A percentile compares a stretch with the other conserved stretches of the same genome.
phyloP scores from a whole-genome alignment of 129 eudicot species.

The Saposhnikovia divaricata region DNA sequence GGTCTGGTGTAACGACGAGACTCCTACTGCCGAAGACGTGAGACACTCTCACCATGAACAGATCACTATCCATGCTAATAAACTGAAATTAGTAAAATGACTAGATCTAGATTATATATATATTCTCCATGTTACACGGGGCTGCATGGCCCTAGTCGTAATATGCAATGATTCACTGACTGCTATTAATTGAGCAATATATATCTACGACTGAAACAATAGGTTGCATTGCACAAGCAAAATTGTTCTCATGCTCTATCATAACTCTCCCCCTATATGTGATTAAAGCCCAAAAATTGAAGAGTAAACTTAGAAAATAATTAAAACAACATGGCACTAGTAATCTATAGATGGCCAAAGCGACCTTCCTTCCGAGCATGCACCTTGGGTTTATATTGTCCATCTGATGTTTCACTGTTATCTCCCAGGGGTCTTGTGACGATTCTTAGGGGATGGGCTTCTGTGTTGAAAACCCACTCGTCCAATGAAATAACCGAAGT shows the following conservation, averaged over 20 bases:
- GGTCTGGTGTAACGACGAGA: not conserved
- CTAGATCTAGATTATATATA: not conserved
- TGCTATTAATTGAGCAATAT: not conserved
- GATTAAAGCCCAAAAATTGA: constrained; percentile 12
- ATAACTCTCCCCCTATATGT: constrained; percentile 13
- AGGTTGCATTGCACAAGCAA: not conserved
- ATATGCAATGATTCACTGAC: constrained; percentile 5
- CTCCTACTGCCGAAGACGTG: not conserved
- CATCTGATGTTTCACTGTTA: constrained; percentile 14
- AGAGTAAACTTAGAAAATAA: not conserved
- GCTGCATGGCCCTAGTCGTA: not conserved
- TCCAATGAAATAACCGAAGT: constrained; percentile 78
- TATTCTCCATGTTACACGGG: constrained; percentile 7
- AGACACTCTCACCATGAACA: not conserved
- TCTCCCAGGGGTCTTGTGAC: constrained; percentile 39
- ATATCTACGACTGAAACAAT: not conserved
- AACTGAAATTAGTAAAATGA: not conserved
- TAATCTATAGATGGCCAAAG: constrained; percentile 33
- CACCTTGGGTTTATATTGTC: constrained; percentile 23
- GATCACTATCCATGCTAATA: not conserved
- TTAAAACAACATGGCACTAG: not conserved
- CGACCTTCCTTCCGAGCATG: constrained; percentile 90
- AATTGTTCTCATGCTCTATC: constrained; percentile 4
- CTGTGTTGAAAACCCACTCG: constrained; percentile 98
- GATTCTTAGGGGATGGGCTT: constrained; percentile 87